These are phyloP conservation scores for Colletotrichum plurivorum DNA, from an alignment of 2,329 filamentous ascomycete genomes.

Conservation along the genomic window DNA sequence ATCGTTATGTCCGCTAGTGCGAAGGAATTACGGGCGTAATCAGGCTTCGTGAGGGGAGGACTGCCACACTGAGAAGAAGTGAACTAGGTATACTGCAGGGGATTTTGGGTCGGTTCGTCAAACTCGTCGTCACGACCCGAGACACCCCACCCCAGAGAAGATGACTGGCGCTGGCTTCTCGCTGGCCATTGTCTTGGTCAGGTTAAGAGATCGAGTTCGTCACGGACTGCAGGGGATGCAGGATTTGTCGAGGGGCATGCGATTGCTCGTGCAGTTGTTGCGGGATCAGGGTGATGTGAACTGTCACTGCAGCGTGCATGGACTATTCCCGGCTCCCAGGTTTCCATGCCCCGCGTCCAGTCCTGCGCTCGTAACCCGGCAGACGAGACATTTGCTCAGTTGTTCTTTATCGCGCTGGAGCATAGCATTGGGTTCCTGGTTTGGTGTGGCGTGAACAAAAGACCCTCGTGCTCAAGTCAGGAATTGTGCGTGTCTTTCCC, in stretches of 20 bases:
- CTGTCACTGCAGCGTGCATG: conserved; percentile 5
- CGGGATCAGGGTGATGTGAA: not conserved
- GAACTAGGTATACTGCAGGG: no score
- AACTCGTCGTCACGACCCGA: conserved; percentile 1
- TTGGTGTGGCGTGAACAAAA: no score
- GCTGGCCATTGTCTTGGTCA: no score
- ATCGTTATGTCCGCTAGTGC: conserved; percentile 2
- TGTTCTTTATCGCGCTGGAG: no score
- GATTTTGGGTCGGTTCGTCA: no score
- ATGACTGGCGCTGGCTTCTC: not conserved
- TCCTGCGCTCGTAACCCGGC: not conserved
- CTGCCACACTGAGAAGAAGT: not conserved
- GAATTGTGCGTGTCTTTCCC: no score
- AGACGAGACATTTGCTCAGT: not conserved
- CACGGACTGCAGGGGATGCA: no score
- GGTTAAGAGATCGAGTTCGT: no score
- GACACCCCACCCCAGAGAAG: not conserved
- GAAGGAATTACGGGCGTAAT: not conserved
- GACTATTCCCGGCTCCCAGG: conserved; percentile 3
- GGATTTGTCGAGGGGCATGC: not conserved
- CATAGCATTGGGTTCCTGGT: no score
- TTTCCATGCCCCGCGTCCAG: not conserved
- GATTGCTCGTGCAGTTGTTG: not conserved
- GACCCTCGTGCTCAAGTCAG: no score
- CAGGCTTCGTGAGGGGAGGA: not conserved